Percentiles rank a stretch among this genome's conserved stretches.
These are phyloP conservation scores for Candida insectorum DNA, from an alignment of 805 yeast genomes.

Conservation along the genomic window DNA sequence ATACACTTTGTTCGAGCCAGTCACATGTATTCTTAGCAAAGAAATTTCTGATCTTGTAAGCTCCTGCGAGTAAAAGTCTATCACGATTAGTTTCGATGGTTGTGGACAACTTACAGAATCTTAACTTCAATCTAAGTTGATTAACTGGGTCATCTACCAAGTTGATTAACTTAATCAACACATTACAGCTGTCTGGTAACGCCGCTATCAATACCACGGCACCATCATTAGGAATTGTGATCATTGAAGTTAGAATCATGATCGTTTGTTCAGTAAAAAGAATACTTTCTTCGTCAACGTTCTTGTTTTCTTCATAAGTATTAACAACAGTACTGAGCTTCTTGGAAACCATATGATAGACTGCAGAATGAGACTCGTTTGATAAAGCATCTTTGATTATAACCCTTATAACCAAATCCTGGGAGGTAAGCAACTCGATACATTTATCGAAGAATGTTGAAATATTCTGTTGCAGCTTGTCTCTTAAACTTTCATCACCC, in stretches of 20 bases:
- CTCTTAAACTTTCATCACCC: constrained; percentile 20
- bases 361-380: constrained; percentile 58
- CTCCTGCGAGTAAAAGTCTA: constrained; percentile 39
- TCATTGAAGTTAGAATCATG: constrained; percentile 41
- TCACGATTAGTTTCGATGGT: constrained; percentile 32
- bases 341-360: constrained; percentile 46
- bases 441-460: constrained; percentile 51
- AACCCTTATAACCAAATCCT: constrained; percentile 58
- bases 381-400: constrained; percentile 70
- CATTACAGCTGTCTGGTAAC: constrained; percentile 26
- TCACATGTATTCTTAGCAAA: constrained; percentile 45
- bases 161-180: constrained; percentile 25
- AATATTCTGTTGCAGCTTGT: constrained; percentile 32
- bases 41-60: constrained; percentile 44
- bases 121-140: constrained; percentile 37
- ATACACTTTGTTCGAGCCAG: constrained; percentile 55
- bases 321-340: constrained; percentile 39
- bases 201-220: constrained; percentile 30
- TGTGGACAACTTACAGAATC: constrained; percentile 38
- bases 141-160: constrained; percentile 25
- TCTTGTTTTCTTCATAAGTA: constrained; percentile 25
- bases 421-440: constrained; percentile 45
- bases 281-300: constrained; percentile 25
- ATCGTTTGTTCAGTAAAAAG: constrained; percentile 49
- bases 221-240: constrained; percentile 30